These are phyloP conservation scores for Pigoraptor vietnamica DNA, from an alignment of 78 protist genomes.

Conservation along the genomic window DNA sequence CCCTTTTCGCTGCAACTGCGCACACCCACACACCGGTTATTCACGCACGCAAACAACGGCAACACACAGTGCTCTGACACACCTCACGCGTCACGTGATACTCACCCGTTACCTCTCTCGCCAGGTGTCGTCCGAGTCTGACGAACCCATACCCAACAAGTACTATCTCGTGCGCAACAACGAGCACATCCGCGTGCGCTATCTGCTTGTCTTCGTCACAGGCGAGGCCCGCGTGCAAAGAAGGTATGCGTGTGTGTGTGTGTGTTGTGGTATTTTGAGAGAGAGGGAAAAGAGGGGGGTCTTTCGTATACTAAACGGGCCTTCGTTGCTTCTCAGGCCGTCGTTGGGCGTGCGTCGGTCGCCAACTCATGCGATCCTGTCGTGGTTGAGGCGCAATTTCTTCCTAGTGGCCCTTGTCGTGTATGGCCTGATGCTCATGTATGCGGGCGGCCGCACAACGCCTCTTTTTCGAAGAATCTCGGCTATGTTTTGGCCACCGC, in stretches of 20 bases:
- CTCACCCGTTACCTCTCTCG: background rate
- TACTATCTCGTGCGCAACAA: slow-evolving; percentile 14
- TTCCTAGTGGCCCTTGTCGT: background rate
- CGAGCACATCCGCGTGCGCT: slow-evolving; percentile 11
- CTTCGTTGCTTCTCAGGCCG: too few relatives aligned
- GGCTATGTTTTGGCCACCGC: background rate
- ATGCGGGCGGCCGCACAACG: background rate
- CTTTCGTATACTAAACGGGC: too few relatives aligned
- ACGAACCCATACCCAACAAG: slow-evolving; percentile 10
- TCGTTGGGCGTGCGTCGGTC: too few relatives aligned
- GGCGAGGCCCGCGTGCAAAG: background rate
- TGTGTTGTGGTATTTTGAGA: too few relatives aligned
- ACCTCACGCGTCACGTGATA: too few relatives aligned
- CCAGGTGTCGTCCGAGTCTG: background rate
- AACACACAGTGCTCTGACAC: background rate
- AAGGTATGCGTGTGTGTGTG: background rate
- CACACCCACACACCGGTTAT: background rate
- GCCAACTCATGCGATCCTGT: background rate
- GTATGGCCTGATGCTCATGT: background rate
- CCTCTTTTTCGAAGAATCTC: background rate
- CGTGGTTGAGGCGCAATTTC: background rate
- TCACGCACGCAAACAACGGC: background rate
- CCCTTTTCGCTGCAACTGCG: too few relatives aligned
- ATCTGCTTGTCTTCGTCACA: background rate
- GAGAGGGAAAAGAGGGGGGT: too few relatives aligned